Percentiles rank a stretch among this genome's conserved stretches.
phyloP scores from a whole-genome alignment of 2,329 filamentous ascomycete species.

The Gliomastix tumulicola region DNA sequence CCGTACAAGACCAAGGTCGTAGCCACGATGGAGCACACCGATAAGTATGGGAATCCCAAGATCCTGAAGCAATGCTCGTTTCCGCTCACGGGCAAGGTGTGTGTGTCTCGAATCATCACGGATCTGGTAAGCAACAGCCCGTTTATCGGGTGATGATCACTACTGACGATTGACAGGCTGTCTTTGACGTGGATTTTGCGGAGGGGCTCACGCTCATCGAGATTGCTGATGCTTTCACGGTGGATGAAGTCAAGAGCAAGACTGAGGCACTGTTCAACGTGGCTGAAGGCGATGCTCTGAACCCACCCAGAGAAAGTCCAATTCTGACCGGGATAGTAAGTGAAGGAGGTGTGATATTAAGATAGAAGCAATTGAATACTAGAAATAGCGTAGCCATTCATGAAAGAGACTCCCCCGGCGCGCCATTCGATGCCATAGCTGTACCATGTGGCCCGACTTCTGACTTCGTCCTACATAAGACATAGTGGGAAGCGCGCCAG shows the following conservation, averaged over 20 bases:
- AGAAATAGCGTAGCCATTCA: too few species aligned
- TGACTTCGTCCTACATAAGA: too few species aligned
- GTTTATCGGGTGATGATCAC: background rate
- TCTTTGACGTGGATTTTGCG: constrained; percentile 60
- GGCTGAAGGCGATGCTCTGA: constrained; percentile 2
- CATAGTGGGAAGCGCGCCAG: too few species aligned
- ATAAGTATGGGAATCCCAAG: constrained; percentile 62
- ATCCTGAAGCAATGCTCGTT: constrained; percentile 57
- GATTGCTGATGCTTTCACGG: constrained; percentile 58
- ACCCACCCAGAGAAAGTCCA: too few species aligned
- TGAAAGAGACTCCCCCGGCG: too few species aligned
- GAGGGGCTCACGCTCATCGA: constrained; percentile 64
- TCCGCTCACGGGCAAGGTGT: constrained; percentile 57
- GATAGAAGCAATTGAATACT: too few species aligned
- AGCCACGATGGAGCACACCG: constrained; percentile 62
- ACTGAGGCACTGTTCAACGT: constrained; percentile 63
- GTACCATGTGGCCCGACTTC: too few species aligned
- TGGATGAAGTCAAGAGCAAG: constrained; percentile 63
- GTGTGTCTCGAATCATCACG: constrained; percentile 68
- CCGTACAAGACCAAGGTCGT: constrained; percentile 67
- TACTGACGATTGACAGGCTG: constrained; percentile 38
- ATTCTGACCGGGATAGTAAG: too few species aligned
- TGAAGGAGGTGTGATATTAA: too few species aligned
- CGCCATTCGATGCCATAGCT: too few species aligned
- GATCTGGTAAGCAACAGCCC: constrained; percentile 52